These are phyloP conservation scores for Scheffersomyces lignicola DNA, from an alignment of 1,139 yeast species.

Conservation along the genomic window DNA sequence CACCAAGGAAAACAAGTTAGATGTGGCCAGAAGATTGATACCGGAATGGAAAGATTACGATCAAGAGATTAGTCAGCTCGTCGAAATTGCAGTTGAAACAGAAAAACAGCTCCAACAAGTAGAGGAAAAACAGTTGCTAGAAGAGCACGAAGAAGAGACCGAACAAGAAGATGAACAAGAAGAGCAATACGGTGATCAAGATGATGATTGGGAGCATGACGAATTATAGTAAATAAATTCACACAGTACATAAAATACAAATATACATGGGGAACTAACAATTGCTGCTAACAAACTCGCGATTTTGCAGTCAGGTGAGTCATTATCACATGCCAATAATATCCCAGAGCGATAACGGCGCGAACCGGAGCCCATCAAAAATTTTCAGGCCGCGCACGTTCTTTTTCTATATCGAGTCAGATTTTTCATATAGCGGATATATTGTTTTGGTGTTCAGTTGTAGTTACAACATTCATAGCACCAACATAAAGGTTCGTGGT, in stretches of 20 bases:
- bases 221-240: constrained; percentile 8
- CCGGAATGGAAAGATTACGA: constrained; percentile 79
- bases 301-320: constrained; percentile 2
- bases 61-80: constrained; percentile 34
- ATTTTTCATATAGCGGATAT: no score
- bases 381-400: constrained; percentile 1
- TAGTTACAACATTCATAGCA: no score
- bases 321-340: constrained; percentile 1
- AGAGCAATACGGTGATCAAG: constrained; percentile 5
- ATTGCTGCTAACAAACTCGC: background rate
- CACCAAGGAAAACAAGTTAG: constrained; percentile 75
- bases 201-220: constrained; percentile 10
- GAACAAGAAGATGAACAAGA: constrained; percentile 1
- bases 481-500: no score
- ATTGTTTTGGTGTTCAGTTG: no score
- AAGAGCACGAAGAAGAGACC: constrained; percentile 1
- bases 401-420: no score
- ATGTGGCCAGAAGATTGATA: constrained; percentile 68
- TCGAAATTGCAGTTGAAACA: constrained; percentile 2
- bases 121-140: background rate
- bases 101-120: constrained; percentile 5
- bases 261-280: background rate
- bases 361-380: background rate
- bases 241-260: background rate
- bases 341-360: constrained; percentile 1